Conservation (phyloP, 139 green algal genomes). For the Tetradesmus obliquus region DNA sequence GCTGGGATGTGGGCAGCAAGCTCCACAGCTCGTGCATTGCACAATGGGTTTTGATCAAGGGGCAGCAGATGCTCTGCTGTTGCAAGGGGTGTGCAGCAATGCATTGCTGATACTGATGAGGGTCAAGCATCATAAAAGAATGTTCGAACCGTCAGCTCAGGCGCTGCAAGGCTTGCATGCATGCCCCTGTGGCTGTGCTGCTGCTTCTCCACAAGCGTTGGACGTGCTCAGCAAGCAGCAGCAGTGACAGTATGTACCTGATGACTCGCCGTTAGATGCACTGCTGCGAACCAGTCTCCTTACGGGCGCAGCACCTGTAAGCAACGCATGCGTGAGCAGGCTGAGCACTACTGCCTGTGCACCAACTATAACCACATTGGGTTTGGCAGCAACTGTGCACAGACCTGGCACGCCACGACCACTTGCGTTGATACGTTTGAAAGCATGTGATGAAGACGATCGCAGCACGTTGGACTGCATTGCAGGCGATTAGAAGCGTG, state of each 20-base stretch:
- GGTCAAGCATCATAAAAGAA: too few species aligned
- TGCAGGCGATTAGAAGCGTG: neutral
- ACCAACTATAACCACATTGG: neutral
- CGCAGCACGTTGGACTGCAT: neutral
- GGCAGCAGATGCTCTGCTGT: too few species aligned
- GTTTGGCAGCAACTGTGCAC: neutral
- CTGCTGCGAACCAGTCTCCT: neutral
- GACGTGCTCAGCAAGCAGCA: neutral
- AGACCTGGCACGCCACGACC: neutral
- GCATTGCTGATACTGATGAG: too few species aligned
- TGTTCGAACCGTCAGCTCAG: too few species aligned
- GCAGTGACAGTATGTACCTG: neutral
- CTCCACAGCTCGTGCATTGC: too few species aligned
- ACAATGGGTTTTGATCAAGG: too few species aligned
- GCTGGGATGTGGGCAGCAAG: too few species aligned
- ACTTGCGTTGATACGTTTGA: neutral
- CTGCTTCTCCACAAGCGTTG: neutral
- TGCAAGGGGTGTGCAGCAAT: too few species aligned
- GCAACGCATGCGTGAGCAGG: neutral
- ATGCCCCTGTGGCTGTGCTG: neutral
- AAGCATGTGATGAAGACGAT: neutral
- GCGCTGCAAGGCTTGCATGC: too few species aligned
- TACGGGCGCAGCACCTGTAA: neutral
- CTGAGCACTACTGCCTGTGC: neutral
- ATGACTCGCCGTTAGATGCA: constrained; percentile 15